phyloP scores from a whole-genome alignment of 495 filamentous ascomycete species.

The Usnea hakonensis region DNA sequence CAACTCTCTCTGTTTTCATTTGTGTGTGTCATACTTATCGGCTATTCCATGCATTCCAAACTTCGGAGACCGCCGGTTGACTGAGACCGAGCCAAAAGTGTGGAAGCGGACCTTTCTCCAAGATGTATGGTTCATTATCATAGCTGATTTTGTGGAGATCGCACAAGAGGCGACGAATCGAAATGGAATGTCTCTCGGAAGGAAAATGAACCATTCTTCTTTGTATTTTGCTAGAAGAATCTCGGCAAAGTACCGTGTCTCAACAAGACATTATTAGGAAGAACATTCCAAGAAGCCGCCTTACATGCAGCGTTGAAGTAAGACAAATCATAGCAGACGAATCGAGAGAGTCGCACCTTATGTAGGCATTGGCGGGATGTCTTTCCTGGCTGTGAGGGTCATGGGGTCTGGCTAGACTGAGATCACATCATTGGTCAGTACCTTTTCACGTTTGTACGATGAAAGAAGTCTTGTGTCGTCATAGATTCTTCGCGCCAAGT shows the following conservation, averaged over 20 bases:
- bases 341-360: neutral
- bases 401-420: neutral
- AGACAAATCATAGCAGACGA: neutral
- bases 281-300: neutral
- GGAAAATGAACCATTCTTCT: neutral
- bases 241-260: neutral
- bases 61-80: neutral
- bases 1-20: neutral
- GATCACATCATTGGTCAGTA: neutral
- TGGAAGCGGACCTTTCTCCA: neutral
- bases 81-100: neutral
- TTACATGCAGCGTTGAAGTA: neutral
- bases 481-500: neutral
- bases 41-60: neutral
- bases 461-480: neutral
- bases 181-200: neutral
- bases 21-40: neutral
- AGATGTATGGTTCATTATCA: neutral
- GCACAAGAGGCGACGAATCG: neutral
- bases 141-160: neutral
- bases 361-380: neutral
- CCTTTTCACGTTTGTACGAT: too few species aligned
- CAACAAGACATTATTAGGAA: neutral
- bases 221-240: neutral
- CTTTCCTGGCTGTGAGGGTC: neutral